Evolutionary conservation across 75 land plant species (phyloP), one percentile per base, ranked within the genome.

Genomic region (Cryptomeria japonica): DNA sequence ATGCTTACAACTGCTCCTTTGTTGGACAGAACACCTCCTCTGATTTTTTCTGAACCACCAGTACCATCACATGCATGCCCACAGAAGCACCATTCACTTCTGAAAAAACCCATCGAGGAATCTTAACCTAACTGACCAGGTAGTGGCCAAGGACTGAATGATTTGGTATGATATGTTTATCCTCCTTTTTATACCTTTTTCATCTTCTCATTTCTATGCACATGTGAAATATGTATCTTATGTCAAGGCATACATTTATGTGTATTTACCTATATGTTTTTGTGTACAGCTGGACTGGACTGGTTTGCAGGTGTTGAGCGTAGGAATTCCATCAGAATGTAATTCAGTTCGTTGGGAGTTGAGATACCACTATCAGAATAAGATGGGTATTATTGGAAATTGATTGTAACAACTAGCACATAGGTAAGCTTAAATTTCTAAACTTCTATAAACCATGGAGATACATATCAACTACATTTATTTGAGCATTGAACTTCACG

Each of bases 61-160:
- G 92, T 93, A 4, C 47, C 84, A 42, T 42, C 84, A 82, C 84
- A 82, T n/a, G 37, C 12, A 73, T 73, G 28, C 77, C 89, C 89
- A 85, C 96, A 93, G 90, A 93, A 92, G 85, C 96, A 95, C 93
- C 93, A 95, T 10, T 47, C 58, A 89, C 72, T 38, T 93, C 95
- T n/a, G 87, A 64, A 70, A 87, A 85, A 36, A 91, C 94, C 80
- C 92, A 82, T 82, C 6, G n/a, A 32, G 77, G 14, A 73, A 73
- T 73, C 37, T 34, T 34, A 32, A 12, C 37, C 70, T 22, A 25
- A 64, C 70, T 6, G 70, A 58, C 70, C n/a, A 64, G 70, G n/a
- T 32, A 31, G 32, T 73, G 36, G 36, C 77, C 34, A 32, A 34
- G 12, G 12, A 73, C 16, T 16, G 9, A 73, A 73, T 73, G 77